Conservation (phyloP, 225 moss, liverwort and hornwort species). For the Sphagnum contortum region DNA sequence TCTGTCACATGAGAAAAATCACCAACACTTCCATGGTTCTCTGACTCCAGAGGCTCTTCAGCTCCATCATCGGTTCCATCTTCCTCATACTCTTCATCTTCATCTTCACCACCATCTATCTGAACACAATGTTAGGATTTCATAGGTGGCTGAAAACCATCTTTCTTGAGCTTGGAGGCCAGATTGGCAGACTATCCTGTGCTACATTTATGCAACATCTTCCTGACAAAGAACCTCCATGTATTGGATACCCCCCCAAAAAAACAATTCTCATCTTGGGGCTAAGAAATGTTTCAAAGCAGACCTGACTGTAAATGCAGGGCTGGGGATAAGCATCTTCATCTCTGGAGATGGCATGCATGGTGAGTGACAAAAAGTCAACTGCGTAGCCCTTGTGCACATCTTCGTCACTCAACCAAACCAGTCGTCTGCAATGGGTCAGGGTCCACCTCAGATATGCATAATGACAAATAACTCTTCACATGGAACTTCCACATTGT, state of each 20-base stretch:
- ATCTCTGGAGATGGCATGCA: conserved; percentile 97
- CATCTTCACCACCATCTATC: conserved; percentile 70
- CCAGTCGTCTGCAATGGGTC: conserved; percentile 63
- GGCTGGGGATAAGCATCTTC: conserved; percentile 73
- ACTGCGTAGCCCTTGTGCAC: conserved; percentile 83
- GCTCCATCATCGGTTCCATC: conserved; percentile 40
- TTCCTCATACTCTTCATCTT: conserved; percentile 44
- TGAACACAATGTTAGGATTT: conserved; percentile 12
- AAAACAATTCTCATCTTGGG: not conserved
- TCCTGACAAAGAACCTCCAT: too few relatives aligned
- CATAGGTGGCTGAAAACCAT: too few relatives aligned
- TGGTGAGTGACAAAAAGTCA: conserved; percentile 75
- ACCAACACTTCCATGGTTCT: conserved; percentile 41
- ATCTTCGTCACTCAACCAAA: conserved; percentile 86
- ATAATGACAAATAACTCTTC: too few relatives aligned
- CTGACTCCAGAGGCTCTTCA: conserved; percentile 47
- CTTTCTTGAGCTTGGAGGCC: too few relatives aligned
- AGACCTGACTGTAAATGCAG: conserved; percentile 95
- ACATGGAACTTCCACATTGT: too few relatives aligned
- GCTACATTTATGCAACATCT: too few relatives aligned
- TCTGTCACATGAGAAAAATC: conserved; percentile 66
- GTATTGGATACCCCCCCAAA: too few relatives aligned
- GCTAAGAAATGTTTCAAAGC: not conserved
- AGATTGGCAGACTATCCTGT: too few relatives aligned
- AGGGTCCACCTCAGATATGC: not conserved